Percentiles rank a stretch among this genome's conserved stretches.
phyloP scores from a whole-genome alignment of 371 early-diverging fungal species.

The Aphelidium insulamus region DNA sequence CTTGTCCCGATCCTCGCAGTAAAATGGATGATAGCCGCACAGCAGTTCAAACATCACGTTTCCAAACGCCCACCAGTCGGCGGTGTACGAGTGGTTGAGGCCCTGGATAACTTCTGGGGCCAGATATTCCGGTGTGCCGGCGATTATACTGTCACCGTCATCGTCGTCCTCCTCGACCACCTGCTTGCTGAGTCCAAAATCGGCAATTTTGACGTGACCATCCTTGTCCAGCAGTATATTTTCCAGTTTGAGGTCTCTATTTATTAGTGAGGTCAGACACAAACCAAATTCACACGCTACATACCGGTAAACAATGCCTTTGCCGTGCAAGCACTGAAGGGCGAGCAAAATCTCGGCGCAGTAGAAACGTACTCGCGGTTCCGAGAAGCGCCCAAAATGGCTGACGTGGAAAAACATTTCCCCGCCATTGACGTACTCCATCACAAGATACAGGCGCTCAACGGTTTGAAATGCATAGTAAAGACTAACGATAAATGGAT shows the following conservation, averaged over 20 bases:
- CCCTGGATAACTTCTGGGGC: constrained; percentile 30
- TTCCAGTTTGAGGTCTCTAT: constrained; percentile 32
- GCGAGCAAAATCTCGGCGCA: constrained; percentile 24
- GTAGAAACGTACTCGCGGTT: constrained; percentile 19
- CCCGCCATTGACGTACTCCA: constrained; percentile 42
- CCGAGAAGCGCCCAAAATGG: constrained; percentile 14
- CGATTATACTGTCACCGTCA: constrained; percentile 6
- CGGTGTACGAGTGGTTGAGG: constrained; percentile 13
- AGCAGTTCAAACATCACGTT: constrained; percentile 28
- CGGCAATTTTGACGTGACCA: constrained; percentile 21
- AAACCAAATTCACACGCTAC: constrained; percentile 6
- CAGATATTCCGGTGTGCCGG: constrained; percentile 31
- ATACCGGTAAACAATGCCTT: constrained; percentile 20
- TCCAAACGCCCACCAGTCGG: constrained; percentile 36
- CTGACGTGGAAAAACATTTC: constrained; percentile 31
- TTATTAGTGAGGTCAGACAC: no score
- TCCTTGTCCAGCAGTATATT: constrained; percentile 32
- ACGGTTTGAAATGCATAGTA: constrained; percentile 17
- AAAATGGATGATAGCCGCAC: constrained; percentile 20
- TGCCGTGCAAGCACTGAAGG: constrained; percentile 21
- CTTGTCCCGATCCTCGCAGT: constrained; percentile 9
- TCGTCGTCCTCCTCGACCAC: constrained; percentile 7
- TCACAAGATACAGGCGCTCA: constrained; percentile 20
- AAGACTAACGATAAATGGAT: constrained; percentile 22
- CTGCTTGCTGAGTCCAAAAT: constrained; percentile 24